Percentiles rank a stretch among this genome's conserved stretches.
Conservation (phyloP, 2,329 filamentous ascomycete species). For the Phaeoacremonium minimum region DNA sequence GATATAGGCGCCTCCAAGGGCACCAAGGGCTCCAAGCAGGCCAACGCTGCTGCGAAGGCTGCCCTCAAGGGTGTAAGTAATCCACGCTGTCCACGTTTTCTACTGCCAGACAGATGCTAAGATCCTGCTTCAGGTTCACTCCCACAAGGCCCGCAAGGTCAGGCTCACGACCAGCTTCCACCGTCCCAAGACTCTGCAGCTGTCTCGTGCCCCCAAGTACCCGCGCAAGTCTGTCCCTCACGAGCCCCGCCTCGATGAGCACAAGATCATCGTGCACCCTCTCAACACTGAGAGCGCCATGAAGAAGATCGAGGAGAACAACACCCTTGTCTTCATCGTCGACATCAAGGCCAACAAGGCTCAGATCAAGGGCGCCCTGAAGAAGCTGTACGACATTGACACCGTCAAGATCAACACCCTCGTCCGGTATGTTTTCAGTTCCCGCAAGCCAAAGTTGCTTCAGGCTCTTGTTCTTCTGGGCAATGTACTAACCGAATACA, state of each 20-base stretch:
- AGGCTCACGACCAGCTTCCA: conserved; percentile 93
- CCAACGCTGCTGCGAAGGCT: conserved; percentile 91
- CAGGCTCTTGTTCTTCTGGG: background rate
- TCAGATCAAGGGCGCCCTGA: conserved; percentile 96
- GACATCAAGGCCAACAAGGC: conserved; percentile 99
- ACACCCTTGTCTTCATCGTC: conserved; percentile 97
- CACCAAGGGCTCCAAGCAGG: conserved; percentile 73
- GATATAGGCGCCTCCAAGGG: conserved; percentile 49
- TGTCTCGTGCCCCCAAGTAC: conserved; percentile 91
- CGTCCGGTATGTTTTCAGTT: conserved; percentile 70
- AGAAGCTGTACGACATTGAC: conserved; percentile 99
- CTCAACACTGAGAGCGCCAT: conserved; percentile 99
- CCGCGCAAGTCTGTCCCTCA: conserved; percentile 92
- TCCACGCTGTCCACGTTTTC: background rate
- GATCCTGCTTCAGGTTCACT: conserved; percentile 37
- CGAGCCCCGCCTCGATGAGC: conserved; percentile 87
- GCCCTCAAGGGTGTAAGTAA: conserved; percentile 88
- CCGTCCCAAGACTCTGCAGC: conserved; percentile 91
- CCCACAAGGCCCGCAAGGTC: conserved; percentile 88
- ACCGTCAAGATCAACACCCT: conserved; percentile 99
- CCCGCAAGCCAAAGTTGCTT: background rate
- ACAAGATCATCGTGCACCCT: conserved; percentile 96
- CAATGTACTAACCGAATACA: conserved; percentile 25
- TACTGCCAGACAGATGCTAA: background rate
- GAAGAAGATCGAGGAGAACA: conserved; percentile 99